Evolutionary conservation across 2,329 filamentous ascomycete species (phyloP).

Genomic region (Colletotrichum eleusines): DNA sequence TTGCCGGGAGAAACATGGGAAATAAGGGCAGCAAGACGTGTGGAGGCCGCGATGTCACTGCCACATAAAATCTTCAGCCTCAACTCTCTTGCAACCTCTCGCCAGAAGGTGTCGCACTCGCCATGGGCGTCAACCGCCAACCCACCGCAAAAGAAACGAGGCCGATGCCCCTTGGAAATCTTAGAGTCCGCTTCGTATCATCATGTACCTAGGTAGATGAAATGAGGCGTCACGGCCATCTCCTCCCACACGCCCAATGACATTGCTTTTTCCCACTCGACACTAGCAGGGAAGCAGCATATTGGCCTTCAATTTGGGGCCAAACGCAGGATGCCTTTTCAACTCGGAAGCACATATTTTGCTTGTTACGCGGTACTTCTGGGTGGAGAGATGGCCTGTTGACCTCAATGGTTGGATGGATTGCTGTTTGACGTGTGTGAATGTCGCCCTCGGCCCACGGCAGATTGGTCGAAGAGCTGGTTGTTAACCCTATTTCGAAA

Average conservation of each 20-base stretch:
- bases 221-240: conserved; percentile 26
- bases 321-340: conserved; percentile 20
- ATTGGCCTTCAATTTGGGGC: conserved; percentile 29
- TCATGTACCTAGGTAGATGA: conserved; percentile 23
- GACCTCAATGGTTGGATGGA: conserved; percentile 4
- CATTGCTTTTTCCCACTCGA: conserved; percentile 36
- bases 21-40: not conserved
- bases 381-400: not conserved
- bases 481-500: not conserved
- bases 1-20: conserved; percentile 11
- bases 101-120: not conserved
- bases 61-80: conserved; percentile 28
- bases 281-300: conserved; percentile 35
- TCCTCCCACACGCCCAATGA: conserved; percentile 23
- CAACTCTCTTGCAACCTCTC: conserved; percentile 37
- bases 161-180: conserved; percentile 6
- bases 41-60: conserved; percentile 18
- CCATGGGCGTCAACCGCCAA: conserved; percentile 10
- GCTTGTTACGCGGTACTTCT: conserved; percentile 2
- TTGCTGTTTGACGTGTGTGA: not conserved
- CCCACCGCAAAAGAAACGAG: conserved; percentile 17
- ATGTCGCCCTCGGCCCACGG: not conserved
- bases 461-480: not conserved
- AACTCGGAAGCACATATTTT: conserved; percentile 3
- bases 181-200: conserved; percentile 18